Base-by-base conservation (phyloP, 1,139 yeast genomes). In the Blastobotrys ciferrii region DNA sequence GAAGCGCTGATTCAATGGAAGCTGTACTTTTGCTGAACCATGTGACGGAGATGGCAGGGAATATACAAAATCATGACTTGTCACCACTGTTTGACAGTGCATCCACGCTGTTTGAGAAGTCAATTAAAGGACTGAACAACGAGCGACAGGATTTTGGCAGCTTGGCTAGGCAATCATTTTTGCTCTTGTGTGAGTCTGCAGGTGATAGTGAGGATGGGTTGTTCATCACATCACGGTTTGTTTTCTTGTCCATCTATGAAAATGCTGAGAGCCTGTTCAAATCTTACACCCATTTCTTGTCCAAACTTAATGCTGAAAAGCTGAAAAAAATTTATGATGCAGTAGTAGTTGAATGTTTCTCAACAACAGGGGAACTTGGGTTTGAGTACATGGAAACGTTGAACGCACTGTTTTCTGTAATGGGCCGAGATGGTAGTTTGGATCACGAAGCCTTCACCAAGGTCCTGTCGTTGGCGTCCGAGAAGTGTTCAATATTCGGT, bases 161-260 rank as follows among this genome's bases (percentile, higher is more conserved):
- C 38, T 33, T 33, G 38, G 38, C 38, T 4, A 12, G 5, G 5
- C 18, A 15, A 12, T 33, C 38, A 6, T 33, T 33, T 17, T 5
- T 33, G 5, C 17, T 33, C 4, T 12, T 33, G 12, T 33, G 38
- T 12, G 38, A 33, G 15, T n/a, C 38, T 12, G n/a, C 31, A 2
- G 32, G 11, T 9, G 32, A 31, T 17, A 12, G 9, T 2, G 15
- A 39, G 4, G n/a, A 13, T 17, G 36, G 28, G 2, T 17, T 14
- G 28, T 38, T 28, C 18, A 40, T 45, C 11, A 45, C 48, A 7
- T 32, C 45, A 12, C 31, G 45, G 41, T 45, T 45, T 15, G 32
- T 45, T 17, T 32, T 31, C 23, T 33, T 41, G 36, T n/a, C 17
- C 9, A 7, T 25, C 3, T 11, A 13, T 9, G 7, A 18, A 5